Evolutionary conservation across 2,329 filamentous ascomycete species (phyloP), one percentile per base, ranked within the genome.

Genomic region (Penicillium sp.): DNA sequence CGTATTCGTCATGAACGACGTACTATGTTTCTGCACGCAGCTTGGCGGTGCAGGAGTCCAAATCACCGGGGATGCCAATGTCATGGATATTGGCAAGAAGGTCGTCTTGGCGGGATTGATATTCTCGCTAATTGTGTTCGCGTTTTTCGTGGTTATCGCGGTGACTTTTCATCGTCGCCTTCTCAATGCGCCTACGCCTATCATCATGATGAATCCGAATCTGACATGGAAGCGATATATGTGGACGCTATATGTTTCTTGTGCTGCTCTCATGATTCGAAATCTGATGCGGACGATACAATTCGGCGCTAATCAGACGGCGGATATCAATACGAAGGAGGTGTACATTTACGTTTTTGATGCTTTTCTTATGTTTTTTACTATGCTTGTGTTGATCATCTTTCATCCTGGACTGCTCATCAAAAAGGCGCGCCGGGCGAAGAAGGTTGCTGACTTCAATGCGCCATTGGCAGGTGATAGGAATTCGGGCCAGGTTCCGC

Each of bases 1-100:
- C 42, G 62, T 77, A 22, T 79, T 77, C 43, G 76, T 78, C 19
- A 49, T 70, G 8, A 76, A 75, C 26, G 77, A 78, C 33, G 56
- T 79, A 0, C 28, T 75, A 22, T 74, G 70, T 16, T 75, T 79
- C 58, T 40, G 70, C 16, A 71, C 72, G n/a, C 76, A 78, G 51
- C 56, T 75, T 2, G 71, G 58, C 0, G 76, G 76, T 19, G 70
- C 71, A 0, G 74, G 70, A 1, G 60, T 76, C 2, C 74, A 75
- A 22, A 58, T 71, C 11, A 63, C 63, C 5, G 64, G 63, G 3
- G 67, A 69, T 19, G 43, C 63, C 13, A 28, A 66, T 1, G 25
- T 65, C 22, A 69, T 70, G 55, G 56, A 65, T 33, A 65, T 70
- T 1, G 61, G 64, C 40, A 61, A 66, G 37, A 73, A 70, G 51